These are phyloP conservation scores for Carex myosuroides DNA, from an alignment of 176 grass and related monocot genomes.

Conservation along the genomic window DNA sequence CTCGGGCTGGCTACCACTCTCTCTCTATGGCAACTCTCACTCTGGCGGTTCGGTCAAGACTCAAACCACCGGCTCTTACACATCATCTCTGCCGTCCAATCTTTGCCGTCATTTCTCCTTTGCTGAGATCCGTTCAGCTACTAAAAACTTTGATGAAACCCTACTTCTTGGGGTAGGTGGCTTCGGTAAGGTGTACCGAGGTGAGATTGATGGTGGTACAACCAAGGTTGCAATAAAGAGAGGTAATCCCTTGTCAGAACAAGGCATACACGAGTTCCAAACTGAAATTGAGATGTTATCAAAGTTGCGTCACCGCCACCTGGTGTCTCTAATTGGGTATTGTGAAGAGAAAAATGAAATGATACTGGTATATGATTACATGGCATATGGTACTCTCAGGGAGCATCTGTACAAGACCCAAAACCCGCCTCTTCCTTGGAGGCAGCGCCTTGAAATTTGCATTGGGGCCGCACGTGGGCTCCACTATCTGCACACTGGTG, in stretches of 20 bases:
- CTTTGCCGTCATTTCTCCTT: constrained; percentile 90
- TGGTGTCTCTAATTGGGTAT: constrained; percentile 85
- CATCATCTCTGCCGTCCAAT: constrained; percentile 82
- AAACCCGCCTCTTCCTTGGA: constrained; percentile 84
- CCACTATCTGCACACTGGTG: constrained; percentile 92
- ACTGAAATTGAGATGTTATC: constrained; percentile 94
- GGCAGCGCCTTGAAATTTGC: constrained; percentile 80
- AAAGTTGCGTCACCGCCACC: constrained; percentile 82
- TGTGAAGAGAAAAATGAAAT: constrained; percentile 91
- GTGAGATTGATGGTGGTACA: constrained; percentile 58
- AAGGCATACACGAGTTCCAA: constrained; percentile 89
- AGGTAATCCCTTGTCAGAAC: constrained; percentile 83
- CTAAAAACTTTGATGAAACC: constrained; percentile 78
- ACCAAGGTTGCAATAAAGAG: constrained; percentile 91
- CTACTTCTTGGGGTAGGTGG: constrained; percentile 81
- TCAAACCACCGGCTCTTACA: constrained; percentile 63
- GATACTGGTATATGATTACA: constrained; percentile 90
- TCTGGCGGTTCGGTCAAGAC: constrained; percentile 56
- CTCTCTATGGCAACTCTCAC: constrained; percentile 75
- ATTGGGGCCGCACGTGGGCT: constrained; percentile 93
- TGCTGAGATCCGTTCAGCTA: constrained; percentile 72
- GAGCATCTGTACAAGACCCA: constrained; percentile 95
- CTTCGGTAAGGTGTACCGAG: constrained; percentile 82
- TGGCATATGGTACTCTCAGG: constrained; percentile 84
- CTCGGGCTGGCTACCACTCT: constrained; percentile 70